These are phyloP conservation scores for Pyrenula massariospora DNA, from an alignment of 495 filamentous ascomycete genomes.

Conservation along the genomic window DNA sequence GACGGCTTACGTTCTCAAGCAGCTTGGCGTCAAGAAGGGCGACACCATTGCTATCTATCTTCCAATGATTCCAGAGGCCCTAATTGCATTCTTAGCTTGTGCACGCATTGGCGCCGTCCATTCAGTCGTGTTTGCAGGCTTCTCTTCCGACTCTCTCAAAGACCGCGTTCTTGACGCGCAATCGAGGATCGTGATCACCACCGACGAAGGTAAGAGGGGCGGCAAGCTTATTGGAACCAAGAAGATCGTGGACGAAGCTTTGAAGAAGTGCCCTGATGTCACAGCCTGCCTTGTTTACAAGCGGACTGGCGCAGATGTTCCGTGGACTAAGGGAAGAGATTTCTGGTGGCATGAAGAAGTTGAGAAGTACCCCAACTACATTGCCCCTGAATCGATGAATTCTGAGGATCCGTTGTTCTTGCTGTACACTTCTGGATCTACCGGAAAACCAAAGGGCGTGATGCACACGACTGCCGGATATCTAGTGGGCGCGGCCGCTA, in stretches of 20 bases:
- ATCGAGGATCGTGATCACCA: constrained; percentile 87
- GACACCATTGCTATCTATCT: constrained; percentile 97
- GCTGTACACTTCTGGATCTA: constrained; percentile 95
- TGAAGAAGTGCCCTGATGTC: constrained; percentile 94
- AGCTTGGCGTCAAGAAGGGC: constrained; percentile 94
- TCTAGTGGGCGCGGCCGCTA: constrained; percentile 80
- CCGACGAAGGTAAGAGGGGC: constrained; percentile 94
- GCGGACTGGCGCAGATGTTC: constrained; percentile 88
- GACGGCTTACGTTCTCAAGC: constrained; percentile 72
- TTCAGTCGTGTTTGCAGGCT: constrained; percentile 97
- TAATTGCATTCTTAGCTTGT: constrained; percentile 86
- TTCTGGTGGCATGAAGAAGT: constrained; percentile 98
- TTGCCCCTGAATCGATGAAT: constrained; percentile 74
- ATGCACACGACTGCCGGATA: constrained; percentile 97
- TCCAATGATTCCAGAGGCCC: constrained; percentile 95
- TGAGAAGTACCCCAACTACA: constrained; percentile 86
- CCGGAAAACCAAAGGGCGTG: constrained; percentile 96
- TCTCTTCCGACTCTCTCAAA: constrained; percentile 91
- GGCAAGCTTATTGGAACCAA: constrained; percentile 97
- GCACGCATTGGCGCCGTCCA: constrained; percentile 89
- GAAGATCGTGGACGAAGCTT: constrained; percentile 96
- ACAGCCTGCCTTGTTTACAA: constrained; percentile 80
- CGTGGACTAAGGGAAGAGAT: constrained; percentile 81
- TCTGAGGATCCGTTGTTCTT: constrained; percentile 96
- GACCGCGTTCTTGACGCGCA: constrained; percentile 89